Evolutionary conservation across 176 grass and related monocot species (phyloP).

Genomic region (barley (Hordeum vulgare)): MorexV3_pseudomolecules_assembly NC_058523.1:561198155-561198654

Average conservation of each 20-base stretch:
- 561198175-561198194: slow-evolving; percentile 73
- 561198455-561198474: slow-evolving; percentile 93
- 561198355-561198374: slow-evolving; percentile 63
- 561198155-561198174: neutral
- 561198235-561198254: slow-evolving; percentile 99
- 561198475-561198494: slow-evolving; percentile 95
- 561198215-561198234: slow-evolving; percentile 55
- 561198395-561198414: neutral
- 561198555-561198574: neutral
- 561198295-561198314: slow-evolving; percentile 71
- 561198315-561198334: slow-evolving; percentile 61
- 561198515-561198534: slow-evolving; percentile 46
- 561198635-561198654: slow-evolving; percentile 95
- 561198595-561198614: slow-evolving; percentile 1
- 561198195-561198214: slow-evolving; percentile 81
- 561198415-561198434: slow-evolving; percentile 1
- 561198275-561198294: slow-evolving; percentile 98
- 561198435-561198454: slow-evolving; percentile 49
- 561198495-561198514: slow-evolving; percentile 99
- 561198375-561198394: slow-evolving; percentile 13
- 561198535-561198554: slow-evolving; percentile 11
- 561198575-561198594: neutral
- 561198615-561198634: slow-evolving; percentile 45
- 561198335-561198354: slow-evolving; percentile 82
- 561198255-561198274: slow-evolving; percentile 95